Conservation (phyloP, 106 monocot genomes). For the Platanthera guangdongensis region DNA sequence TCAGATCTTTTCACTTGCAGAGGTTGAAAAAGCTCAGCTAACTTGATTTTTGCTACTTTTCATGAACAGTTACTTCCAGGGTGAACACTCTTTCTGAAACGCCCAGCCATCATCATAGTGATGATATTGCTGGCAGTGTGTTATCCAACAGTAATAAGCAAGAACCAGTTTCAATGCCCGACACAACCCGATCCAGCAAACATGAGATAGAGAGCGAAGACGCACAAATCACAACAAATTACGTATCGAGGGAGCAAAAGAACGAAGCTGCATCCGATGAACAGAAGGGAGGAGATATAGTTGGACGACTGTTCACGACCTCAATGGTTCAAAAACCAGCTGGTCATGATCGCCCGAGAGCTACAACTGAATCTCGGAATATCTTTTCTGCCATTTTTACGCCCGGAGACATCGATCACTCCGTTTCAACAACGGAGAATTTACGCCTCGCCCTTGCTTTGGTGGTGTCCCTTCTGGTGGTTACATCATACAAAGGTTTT, state of each 20-base stretch:
- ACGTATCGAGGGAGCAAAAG: not conserved
- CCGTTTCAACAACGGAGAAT: slow-evolving; percentile 41
- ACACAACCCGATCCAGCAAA: no score
- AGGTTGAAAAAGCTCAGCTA: not conserved
- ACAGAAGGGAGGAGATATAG: not conserved
- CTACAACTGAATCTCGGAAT: not conserved
- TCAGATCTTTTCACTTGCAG: not conserved
- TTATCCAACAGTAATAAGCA: not conserved
- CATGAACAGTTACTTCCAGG: not conserved
- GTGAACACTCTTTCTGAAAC: not conserved
- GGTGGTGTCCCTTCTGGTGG: slow-evolving; percentile 24
- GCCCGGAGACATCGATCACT: slow-evolving; percentile 18
- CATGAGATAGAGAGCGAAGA: not conserved
- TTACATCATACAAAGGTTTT: slow-evolving; percentile 21
- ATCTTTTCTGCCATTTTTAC: slow-evolving; percentile 11
- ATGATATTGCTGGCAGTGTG: not conserved
- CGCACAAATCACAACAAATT: not conserved
- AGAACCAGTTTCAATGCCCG: not conserved
- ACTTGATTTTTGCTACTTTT: not conserved
- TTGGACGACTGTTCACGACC: not conserved
- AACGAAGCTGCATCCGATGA: not conserved
- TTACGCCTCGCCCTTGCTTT: slow-evolving; percentile 35
- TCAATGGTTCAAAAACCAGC: not conserved
- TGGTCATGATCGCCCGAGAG: not conserved
- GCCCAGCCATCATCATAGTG: not conserved